Evolutionary conservation across 345 rosid genomes (phyloP).

Genomic region (Trapa bicornis): DNA sequence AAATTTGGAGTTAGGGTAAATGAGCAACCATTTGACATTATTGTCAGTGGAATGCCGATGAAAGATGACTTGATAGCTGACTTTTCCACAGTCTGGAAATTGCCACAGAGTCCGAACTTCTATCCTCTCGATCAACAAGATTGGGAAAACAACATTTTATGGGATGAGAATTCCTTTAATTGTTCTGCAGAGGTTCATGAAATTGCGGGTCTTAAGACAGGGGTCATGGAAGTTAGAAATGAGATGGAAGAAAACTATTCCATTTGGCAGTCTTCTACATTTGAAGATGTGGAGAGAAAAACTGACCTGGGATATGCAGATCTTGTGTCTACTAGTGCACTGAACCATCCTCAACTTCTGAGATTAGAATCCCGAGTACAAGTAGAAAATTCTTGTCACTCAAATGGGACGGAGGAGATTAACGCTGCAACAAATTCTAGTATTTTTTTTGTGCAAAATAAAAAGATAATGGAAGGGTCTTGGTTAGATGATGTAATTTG

Average conservation of each 20-base stretch:
- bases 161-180: slow-evolving; percentile 60
- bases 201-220: slow-evolving; percentile 16
- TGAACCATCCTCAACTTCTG: slow-evolving; percentile 76
- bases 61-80: slow-evolving; percentile 28
- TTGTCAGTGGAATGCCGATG: slow-evolving; percentile 58
- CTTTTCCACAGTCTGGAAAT: slow-evolving; percentile 36
- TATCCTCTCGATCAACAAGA: slow-evolving; percentile 80
- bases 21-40: slow-evolving; percentile 28
- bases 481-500: slow-evolving; percentile 79
- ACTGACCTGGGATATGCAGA: background rate
- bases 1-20: slow-evolving; percentile 24
- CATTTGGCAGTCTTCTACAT: background rate
- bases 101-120: slow-evolving; percentile 31
- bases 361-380: slow-evolving; percentile 56
- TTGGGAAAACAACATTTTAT: slow-evolving; percentile 77
- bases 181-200: slow-evolving; percentile 32
- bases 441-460: slow-evolving; percentile 42
- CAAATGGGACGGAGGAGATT: slow-evolving; percentile 18
- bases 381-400: slow-evolving; percentile 19
- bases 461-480: slow-evolving; percentile 52
- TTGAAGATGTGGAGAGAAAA: background rate
- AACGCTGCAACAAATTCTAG: slow-evolving; percentile 34
- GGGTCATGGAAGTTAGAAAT: background rate
- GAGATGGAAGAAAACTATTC: background rate
- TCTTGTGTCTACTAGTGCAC: slow-evolving; percentile 18